These are phyloP conservation scores for Nicotiana knightiana DNA, from an alignment of 257 asterid genomes.

Conservation along the genomic window DNA sequence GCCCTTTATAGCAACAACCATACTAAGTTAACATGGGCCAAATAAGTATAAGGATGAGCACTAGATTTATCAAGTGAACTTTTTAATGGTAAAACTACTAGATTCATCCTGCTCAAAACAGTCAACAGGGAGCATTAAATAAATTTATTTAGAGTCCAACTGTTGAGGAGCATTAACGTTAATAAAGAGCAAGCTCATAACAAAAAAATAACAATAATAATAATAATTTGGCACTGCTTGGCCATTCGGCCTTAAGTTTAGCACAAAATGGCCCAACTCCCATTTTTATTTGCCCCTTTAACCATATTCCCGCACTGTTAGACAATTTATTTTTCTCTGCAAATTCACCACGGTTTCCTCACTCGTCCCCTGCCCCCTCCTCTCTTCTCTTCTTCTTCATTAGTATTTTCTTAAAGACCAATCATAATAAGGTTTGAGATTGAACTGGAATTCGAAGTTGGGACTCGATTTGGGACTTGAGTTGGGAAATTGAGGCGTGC, in stretches of 20 bases:
- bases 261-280: not conserved
- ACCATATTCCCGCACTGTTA: not conserved
- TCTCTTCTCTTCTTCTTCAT: too few relatives aligned
- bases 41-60: not conserved
- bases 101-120: not conserved
- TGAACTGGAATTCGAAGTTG: constrained; percentile 68
- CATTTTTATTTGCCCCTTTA: not conserved
- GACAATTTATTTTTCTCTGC: not conserved
- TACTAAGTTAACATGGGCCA: not conserved
- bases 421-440: constrained; percentile 45
- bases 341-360: too few relatives aligned
- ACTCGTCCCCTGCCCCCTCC: too few relatives aligned
- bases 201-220: not conserved
- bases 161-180: not conserved
- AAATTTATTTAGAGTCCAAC: not conserved
- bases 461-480: constrained; percentile 59
- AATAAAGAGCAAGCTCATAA: not conserved
- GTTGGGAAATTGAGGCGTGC: constrained; percentile 45
- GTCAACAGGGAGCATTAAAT: not conserved
- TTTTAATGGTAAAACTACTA: not conserved
- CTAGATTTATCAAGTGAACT: not conserved
- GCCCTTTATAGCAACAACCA: not conserved
- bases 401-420: too few relatives aligned
- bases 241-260: not conserved
- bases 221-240: not conserved